A percentile compares a stretch with the other conserved stretches of the same genome.
phyloP scores from a whole-genome alignment of 306 rosid genomes.

The Quercus cerris region DNA sequence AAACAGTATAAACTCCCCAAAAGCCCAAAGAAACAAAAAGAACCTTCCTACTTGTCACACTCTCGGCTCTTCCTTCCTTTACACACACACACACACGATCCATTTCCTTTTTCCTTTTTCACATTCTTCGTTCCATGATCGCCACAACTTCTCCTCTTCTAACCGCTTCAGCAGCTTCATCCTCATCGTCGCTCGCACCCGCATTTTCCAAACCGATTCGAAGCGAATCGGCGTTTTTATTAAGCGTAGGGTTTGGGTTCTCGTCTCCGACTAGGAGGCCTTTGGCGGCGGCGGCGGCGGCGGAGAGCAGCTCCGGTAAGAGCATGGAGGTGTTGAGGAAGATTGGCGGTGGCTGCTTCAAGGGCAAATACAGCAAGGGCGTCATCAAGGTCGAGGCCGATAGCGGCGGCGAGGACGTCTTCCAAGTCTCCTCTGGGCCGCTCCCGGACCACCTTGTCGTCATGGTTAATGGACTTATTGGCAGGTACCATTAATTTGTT shows the following conservation, averaged over 20 bases:
- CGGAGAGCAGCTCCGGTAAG: too few species aligned
- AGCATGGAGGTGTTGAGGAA: constrained; percentile 42
- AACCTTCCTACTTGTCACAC: too few species aligned
- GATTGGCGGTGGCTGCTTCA: constrained; percentile 33
- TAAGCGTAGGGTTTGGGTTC: constrained; percentile 20
- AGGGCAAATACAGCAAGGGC: constrained; percentile 8
- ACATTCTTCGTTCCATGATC: constrained; percentile 26
- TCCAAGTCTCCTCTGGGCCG: constrained; percentile 14
- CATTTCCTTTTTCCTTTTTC: not conserved
- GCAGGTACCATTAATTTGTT: constrained; percentile 38
- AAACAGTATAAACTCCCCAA: not conserved
- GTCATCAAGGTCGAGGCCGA: constrained; percentile 36
- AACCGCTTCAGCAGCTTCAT: not conserved
- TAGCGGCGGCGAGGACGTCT: constrained; percentile 40
- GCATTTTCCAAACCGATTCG: not conserved
- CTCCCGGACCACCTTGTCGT: constrained; percentile 64
- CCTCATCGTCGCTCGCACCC: not conserved
- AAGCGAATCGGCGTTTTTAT: constrained; percentile 1
- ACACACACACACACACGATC: too few species aligned
- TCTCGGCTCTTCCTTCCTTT: not conserved
- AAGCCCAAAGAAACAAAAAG: too few species aligned
- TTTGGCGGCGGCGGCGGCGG: constrained; percentile 18
- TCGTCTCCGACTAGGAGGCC: not conserved
- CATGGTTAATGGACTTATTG: constrained; percentile 87
- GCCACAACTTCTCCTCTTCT: constrained; percentile 24